Base-by-base conservation (phyloP, 495 filamentous ascomycete genomes). In the Pseudoneurospora amorphoporcata region DNA sequence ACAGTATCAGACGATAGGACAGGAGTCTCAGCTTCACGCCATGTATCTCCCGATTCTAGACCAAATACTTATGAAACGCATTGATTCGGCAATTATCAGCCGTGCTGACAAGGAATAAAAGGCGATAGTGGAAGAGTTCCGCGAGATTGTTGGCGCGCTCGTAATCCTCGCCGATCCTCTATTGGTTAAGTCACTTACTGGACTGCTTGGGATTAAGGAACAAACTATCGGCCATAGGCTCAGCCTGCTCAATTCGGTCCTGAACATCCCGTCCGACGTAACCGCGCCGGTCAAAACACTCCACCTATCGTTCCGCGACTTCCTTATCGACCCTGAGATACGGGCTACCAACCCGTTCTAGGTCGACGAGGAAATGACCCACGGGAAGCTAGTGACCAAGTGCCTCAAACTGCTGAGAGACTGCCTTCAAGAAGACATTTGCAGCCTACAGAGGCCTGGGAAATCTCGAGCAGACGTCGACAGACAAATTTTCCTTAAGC, bases 281-380 rank as follows among this genome's bases (percentile, higher is more conserved):
- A 53, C 70, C 29, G n/a, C 37, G 12, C 79, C 79, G 4, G 68
- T 87, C 35, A 78, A 79, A n/a, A 75, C 84, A 2, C 82, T 82
- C 53, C 84, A 88, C 72, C 81, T 78, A 17, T 87, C 85, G n/a
- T 86, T 88, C 72, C 84, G 83, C 65, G 86, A 88, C 74, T 88
- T 84, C 73, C 81, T 88, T 16, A 68, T 87, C 58, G 79, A 84
- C 74, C 61, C 73, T 47, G 69, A 77, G 16, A 76, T 75, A 69
- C 78, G 80, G 69, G 40, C 53, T 6, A 76, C 81, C 72, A 53
- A 42, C 61, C 39, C 40, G 32, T 84, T 85, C 75, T 81, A 77
- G 76, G 75, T 86, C 23, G 76, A 86, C 69, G 79, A 84, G 75
- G 75, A 73, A 72, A 40, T 75, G 70, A 73, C 76, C 2, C 79